Base-by-base conservation (phyloP, 306 rosid genomes). In the Vicia villosa region DNA sequence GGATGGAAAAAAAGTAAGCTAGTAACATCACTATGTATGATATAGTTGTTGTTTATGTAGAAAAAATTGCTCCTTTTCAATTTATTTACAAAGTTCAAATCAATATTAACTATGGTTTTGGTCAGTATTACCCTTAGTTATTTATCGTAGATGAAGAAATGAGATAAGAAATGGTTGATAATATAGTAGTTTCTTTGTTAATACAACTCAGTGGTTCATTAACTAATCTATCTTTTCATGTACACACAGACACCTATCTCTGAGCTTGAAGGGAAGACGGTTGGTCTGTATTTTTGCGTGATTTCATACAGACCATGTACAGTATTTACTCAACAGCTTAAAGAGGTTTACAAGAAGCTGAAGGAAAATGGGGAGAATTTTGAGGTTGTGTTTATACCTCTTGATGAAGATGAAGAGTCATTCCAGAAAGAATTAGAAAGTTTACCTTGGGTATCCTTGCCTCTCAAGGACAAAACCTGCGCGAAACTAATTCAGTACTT, bases 391-490 rank as follows among this genome's bases (percentile, higher is more conserved):
- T 9, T 80, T 68, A 63, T 88, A 57, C 72, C 90, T 8, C 61
- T 83, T 34, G 89, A 86, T 54, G 82, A 71, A 1, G 79, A 83
- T 1, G 97, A 83, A 67, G 87, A 78, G 45, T 49, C 79, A 8
- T 88, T 86, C 74, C 56, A 78, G 59, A 12, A 76, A 75, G 72
- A 47, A 14, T 63, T 86, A 4, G 47, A 78, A 74, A 69, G 60
- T 20, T 14, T 81, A 74, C 92, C 87, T 54, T 91, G 97, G 87
- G 40, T 84, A 56, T 72, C 97, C 24, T 70, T 91, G 78, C 97
- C 95, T 30, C 3, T 69, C 32, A 77, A 85, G 72, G 97, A 91
- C 77, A 81, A 84, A 76, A 51, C 4, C 19, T 63, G 69, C 15
- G 40, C 9, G 63, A 88, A 84, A 42, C 51, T 91, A 46, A 49